Evolutionary conservation across 305 asterid genomes (phyloP), one percentile per base, ranked within the genome.

Genomic region (Fraxinus velutina): DNA sequence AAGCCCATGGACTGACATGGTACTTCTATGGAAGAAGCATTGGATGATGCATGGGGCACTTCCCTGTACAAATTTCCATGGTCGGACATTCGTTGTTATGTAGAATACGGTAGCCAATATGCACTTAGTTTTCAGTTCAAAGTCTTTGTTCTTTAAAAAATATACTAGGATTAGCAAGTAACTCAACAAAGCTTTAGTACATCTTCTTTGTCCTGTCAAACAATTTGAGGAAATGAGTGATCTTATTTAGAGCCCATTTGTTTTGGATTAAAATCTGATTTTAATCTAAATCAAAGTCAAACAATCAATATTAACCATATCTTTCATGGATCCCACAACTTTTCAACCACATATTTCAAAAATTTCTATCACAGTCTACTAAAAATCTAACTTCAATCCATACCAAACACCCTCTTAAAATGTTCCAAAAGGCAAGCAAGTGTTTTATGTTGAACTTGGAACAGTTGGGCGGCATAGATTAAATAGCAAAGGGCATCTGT

Each of bases 61-160:
- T 78, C 57, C 19, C 77, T 72, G 60, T 32, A 85, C 78, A 83
- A 79, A 55, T 17, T 52, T 52, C 62, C 62, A n/a, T 52, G 22
- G 62, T n/a, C 5, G 62, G 62, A 52, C 22, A 52, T 5, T 52
- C 22, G 8, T 15, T n/a, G 7, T 52, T 50, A 15, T 50, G 60
- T 15, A 50, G 57, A 47, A 50, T 15, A 47, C 5, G 60, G 62
- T n/a, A 52, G 62, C 62, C 22, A 52, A 17, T 52, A 5, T n/a
- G 62, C 22, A 52, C 22, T 50, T 50, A 15, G 62, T 52, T 52
- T 52, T 52, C 62, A 52, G 62, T 52, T 52, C 62, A 52, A 52
- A 52, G 62, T 52, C 22, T 52, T 52, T 52, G 62, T 52, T n/a
- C 62, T 52, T 52, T n/a, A 10, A 44, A 52, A n/a, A 52, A 52